Conservation (phyloP, 495 filamentous ascomycete species). For the Beverwykella pulmonaria region DNA sequence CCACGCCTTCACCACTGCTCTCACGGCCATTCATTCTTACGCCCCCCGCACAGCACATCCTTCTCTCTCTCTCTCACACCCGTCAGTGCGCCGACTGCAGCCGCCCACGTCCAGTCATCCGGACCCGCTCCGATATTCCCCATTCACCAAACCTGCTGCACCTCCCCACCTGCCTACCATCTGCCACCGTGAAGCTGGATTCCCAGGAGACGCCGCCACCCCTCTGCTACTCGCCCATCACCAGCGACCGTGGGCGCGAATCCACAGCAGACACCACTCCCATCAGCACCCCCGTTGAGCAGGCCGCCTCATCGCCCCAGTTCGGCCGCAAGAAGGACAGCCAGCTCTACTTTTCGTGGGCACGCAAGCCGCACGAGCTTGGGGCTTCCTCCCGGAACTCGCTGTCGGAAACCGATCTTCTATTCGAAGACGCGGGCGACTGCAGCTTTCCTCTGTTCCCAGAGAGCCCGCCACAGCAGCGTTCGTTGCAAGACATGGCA, state of each 20-base stretch:
- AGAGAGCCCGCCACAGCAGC: constrained; percentile 36
- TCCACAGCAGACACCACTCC: constrained; percentile 42
- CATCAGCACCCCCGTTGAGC: constrained; percentile 37
- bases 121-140: too few relatives aligned
- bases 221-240: constrained; percentile 39
- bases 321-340: constrained; percentile 35
- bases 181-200: constrained; percentile 39
- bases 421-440: constrained; percentile 49
- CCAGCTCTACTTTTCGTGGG: constrained; percentile 48
- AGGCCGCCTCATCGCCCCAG: constrained; percentile 30
- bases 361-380: constrained; percentile 44
- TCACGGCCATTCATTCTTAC: too few relatives aligned
- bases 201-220: constrained; percentile 44
- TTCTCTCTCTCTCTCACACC: too few relatives aligned
- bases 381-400: constrained; percentile 35
- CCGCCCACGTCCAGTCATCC: too few relatives aligned
- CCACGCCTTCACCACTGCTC: too few relatives aligned
- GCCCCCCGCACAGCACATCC: too few relatives aligned
- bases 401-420: constrained; percentile 47
- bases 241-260: constrained; percentile 39
- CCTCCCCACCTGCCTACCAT: background rate
- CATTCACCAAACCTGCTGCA: background rate
- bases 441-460: constrained; percentile 53
- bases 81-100: too few relatives aligned
- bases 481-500: constrained; percentile 49